Evolutionary conservation across 441 rosid species (phyloP).

Genomic region (Theobroma grandiflorum): DNA sequence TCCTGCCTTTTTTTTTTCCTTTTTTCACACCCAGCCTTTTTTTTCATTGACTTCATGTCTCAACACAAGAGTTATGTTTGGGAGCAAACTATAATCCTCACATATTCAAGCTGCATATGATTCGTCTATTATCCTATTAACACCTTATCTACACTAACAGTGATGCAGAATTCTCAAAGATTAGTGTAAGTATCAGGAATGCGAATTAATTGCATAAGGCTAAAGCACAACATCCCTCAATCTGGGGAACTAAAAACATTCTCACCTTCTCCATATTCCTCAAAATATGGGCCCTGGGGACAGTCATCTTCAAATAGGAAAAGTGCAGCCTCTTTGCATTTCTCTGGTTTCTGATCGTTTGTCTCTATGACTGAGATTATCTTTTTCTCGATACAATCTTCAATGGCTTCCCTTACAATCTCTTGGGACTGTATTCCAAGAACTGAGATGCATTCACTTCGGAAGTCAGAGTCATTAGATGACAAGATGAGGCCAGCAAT

Average conservation of each 20-base stretch:
- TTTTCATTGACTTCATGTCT: no score
- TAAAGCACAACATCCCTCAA: conserved; percentile 19
- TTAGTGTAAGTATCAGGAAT: not conserved
- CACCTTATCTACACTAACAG: not conserved
- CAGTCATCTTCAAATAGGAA: conserved; percentile 61
- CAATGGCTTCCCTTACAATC: conserved; percentile 43
- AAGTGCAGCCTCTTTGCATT: conserved; percentile 61
- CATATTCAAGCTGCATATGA: no score
- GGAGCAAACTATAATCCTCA: no score
- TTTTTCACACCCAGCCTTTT: no score
- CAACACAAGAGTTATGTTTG: no score
- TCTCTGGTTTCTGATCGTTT: conserved; percentile 66
- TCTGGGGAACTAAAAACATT: conserved; percentile 41
- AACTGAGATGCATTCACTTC: conserved; percentile 77
- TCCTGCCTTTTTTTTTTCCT: no score
- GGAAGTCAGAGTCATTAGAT: conserved; percentile 68
- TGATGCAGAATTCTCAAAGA: not conserved
- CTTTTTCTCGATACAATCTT: conserved; percentile 73
- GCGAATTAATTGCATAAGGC: not conserved
- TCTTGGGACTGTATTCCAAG: conserved; percentile 62
- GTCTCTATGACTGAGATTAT: conserved; percentile 65
- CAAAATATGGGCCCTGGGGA: conserved; percentile 43
- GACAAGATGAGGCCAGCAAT: conserved; percentile 77
- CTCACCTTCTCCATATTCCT: conserved; percentile 56
- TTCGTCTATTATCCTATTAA: no score